A percentile compares a stretch with the other conserved stretches of the same genome.
Evolutionary conservation across 139 green algal genomes (phyloP).

Genomic region (Picocystis salinarum): DNA sequence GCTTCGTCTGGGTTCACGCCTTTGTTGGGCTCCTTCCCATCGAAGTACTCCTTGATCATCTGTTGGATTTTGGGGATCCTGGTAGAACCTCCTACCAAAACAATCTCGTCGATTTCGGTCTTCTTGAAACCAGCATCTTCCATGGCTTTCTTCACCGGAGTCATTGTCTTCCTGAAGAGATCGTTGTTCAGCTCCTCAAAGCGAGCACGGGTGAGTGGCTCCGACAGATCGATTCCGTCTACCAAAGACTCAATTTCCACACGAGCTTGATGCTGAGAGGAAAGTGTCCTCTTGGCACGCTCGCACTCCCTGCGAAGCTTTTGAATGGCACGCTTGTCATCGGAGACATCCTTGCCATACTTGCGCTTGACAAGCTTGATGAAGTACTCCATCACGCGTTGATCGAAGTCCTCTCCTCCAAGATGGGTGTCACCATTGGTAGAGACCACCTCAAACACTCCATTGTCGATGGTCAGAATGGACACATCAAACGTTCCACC

Average conservation of each 20-base stretch:
- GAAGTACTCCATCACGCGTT: constrained; percentile 97
- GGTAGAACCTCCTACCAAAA: constrained; percentile 88
- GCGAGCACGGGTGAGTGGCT: constrained; percentile 89
- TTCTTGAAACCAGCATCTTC: constrained; percentile 85
- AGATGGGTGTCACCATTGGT: constrained; percentile 92
- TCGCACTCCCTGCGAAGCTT: constrained; percentile 93
- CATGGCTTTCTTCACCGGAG: constrained; percentile 77
- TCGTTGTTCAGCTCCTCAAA: constrained; percentile 99
- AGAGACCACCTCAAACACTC: constrained; percentile 89
- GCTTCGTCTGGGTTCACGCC: constrained; percentile 45
- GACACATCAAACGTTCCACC: constrained; percentile 98
- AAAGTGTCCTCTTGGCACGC: constrained; percentile 92
- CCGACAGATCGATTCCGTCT: constrained; percentile 86
- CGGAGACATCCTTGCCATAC: constrained; percentile 73
- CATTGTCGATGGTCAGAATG: constrained; percentile 94
- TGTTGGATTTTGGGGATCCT: constrained; percentile 63
- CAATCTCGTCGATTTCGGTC: constrained; percentile 75
- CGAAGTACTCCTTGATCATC: constrained; percentile 71
- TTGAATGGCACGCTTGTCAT: constrained; percentile 75
- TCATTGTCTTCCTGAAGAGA: constrained; percentile 95
- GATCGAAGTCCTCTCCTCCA: constrained; percentile 96
- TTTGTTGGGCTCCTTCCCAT: constrained; percentile 41
- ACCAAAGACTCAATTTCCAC: constrained; percentile 92
- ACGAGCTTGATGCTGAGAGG: constrained; percentile 83
- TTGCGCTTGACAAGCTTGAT: constrained; percentile 99